Conservation (phyloP, 2,329 filamentous ascomycete species). For the Calonectria crousiana region DNA sequence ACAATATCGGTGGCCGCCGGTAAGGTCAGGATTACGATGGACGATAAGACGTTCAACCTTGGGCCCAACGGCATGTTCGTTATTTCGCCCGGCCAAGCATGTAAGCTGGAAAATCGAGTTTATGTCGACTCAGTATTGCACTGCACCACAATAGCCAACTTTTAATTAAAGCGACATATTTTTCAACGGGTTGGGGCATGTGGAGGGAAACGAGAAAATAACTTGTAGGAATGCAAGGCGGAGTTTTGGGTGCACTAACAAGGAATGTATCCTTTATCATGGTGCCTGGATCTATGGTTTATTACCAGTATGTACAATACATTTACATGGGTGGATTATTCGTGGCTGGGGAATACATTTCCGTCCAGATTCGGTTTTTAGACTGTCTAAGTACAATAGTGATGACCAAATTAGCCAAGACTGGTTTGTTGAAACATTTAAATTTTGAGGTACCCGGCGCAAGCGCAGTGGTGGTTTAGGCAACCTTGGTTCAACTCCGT, state of each 20-base stretch:
- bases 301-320: not conserved
- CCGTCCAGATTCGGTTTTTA: not conserved
- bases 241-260: not conserved
- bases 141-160: constrained; percentile 50
- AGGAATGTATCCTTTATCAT: not conserved
- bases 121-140: constrained; percentile 60
- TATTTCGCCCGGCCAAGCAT: constrained; percentile 53
- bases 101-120: constrained; percentile 56
- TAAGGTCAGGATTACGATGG: constrained; percentile 55
- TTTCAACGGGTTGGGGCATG: not conserved
- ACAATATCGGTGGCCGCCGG: constrained; percentile 56
- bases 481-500: not conserved
- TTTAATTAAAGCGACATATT: constrained; percentile 28
- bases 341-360: not conserved
- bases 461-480: constrained; percentile 7
- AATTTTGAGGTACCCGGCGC: constrained; percentile 8
- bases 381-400: not conserved
- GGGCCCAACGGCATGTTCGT: constrained; percentile 60
- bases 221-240: not conserved
- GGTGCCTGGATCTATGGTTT: not conserved
- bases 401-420: not conserved
- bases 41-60: constrained; percentile 52
- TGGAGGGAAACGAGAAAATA: not conserved
- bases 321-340: not conserved
- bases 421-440: not conserved